phyloP scores from a whole-genome alignment of 1,139 yeast genomes.

The Entelexis sorbosivorans region DNA sequence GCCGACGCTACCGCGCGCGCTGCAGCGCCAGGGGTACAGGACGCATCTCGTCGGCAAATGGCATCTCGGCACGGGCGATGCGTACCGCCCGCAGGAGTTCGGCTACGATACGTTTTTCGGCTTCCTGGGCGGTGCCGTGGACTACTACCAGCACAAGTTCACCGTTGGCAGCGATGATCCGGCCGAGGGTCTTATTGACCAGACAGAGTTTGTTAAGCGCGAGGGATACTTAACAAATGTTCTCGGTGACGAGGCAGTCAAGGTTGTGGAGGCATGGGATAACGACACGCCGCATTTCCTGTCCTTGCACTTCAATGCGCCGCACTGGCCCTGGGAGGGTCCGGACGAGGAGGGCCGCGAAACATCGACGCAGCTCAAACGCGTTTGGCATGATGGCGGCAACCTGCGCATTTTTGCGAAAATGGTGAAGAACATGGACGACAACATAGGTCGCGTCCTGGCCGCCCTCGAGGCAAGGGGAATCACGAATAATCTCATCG shows the following conservation, averaged over 20 bases:
- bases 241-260: constrained; percentile 20
- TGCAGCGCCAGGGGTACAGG: constrained; percentile 19
- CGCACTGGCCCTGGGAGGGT: constrained; percentile 25
- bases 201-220: constrained; percentile 20
- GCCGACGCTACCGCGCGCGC: constrained; percentile 5
- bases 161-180: constrained; percentile 6
- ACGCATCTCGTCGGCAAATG: constrained; percentile 23
- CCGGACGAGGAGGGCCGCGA: constrained; percentile 23
- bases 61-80: constrained; percentile 21
- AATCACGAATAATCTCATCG: constrained; percentile 21
- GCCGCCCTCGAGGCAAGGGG: constrained; percentile 14
- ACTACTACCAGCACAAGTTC: constrained; percentile 20
- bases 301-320: constrained; percentile 23
- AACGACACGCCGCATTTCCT: constrained; percentile 15
- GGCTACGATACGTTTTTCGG: constrained; percentile 23
- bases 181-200: constrained; percentile 19
- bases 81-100: constrained; percentile 19
- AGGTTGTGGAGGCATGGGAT: constrained; percentile 7
- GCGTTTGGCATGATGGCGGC: constrained; percentile 16
- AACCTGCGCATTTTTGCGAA: constrained; percentile 21
- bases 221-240: constrained; percentile 21
- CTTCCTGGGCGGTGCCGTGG: constrained; percentile 22
- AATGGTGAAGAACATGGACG: constrained; percentile 21
- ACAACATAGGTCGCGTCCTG: constrained; percentile 18
- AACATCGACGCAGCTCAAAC: constrained; percentile 14